Conservation (phyloP, 768 basidiomycete species). For the Pulveroboletus sp. region DNA sequence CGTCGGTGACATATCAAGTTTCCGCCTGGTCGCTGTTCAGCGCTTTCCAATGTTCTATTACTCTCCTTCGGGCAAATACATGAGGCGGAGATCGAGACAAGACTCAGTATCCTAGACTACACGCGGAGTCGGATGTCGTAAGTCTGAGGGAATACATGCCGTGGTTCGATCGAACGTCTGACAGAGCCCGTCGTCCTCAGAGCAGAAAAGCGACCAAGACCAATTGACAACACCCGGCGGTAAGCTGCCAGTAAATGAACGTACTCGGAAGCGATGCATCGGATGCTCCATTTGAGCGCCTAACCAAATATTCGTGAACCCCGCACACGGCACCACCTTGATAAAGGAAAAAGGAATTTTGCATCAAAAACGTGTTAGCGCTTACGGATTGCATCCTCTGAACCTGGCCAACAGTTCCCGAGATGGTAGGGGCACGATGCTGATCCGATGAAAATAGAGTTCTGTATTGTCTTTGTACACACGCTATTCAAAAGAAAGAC, state of each 20-base stretch:
- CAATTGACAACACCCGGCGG: background rate
- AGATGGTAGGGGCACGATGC: no score
- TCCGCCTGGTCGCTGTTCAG: background rate
- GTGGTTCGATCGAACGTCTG: background rate
- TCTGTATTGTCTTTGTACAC: no score
- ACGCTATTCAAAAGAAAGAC: background rate
- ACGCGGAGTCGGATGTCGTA: background rate
- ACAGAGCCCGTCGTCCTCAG: background rate
- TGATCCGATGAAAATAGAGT: no score
- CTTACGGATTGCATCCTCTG: no score
- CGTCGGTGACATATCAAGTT: background rate
- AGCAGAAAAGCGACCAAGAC: background rate
- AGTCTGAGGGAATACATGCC: no score
- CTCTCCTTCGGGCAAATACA: background rate
- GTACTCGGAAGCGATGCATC: background rate
- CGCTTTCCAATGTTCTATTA: background rate
- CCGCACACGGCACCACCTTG: background rate
- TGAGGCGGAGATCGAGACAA: constrained; percentile 5
- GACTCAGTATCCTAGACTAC: background rate
- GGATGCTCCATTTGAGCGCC: background rate
- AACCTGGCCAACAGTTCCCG: no score
- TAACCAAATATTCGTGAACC: background rate
- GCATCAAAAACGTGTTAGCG: no score
- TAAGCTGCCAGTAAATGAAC: background rate
- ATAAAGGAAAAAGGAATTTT: background rate